phyloP scores from a whole-genome alignment of 2,329 filamentous ascomycete genomes.

The Chalara sp. region DNA sequence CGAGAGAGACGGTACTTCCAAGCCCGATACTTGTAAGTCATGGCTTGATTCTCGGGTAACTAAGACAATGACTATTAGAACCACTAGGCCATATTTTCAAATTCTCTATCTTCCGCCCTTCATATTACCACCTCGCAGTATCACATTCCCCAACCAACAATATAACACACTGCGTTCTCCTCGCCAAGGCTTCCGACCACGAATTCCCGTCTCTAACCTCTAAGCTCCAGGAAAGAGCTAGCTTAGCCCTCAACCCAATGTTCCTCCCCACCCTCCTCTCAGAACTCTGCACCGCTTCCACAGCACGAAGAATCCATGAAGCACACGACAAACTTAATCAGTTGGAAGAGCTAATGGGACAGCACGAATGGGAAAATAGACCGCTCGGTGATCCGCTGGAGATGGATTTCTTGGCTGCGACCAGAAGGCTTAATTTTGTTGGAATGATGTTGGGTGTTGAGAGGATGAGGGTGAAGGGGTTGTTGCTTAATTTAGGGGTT shows the following conservation, averaged over 20 bases:
- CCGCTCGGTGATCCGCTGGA: not conserved
- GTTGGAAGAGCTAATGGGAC: slow-evolving; percentile 1
- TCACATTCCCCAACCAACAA: not conserved
- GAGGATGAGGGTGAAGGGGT: not conserved
- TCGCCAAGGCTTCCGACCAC: not conserved
- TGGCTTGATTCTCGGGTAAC: too few relatives aligned
- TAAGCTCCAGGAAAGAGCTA: not conserved
- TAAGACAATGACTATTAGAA: too few relatives aligned
- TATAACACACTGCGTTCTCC: not conserved
- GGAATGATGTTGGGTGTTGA: not conserved
- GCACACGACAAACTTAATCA: not conserved
- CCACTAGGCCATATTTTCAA: too few relatives aligned
- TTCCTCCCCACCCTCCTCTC: not conserved
- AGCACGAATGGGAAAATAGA: not conserved
- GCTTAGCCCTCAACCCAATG: not conserved
- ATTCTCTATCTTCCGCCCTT: too few relatives aligned
- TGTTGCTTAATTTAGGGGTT: not conserved
- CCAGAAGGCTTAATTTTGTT: slow-evolving; percentile 1
- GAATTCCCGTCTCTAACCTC: not conserved
- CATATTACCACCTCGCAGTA: not conserved
- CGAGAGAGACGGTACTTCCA: too few relatives aligned
- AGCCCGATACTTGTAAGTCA: too few relatives aligned
- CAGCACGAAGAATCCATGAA: not conserved
- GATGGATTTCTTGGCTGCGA: slow-evolving; percentile 2
- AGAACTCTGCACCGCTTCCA: not conserved